A percentile compares a stretch with the other conserved stretches of the same genome.
Evolutionary conservation across 495 filamentous ascomycete genomes (phyloP).

Genomic region (Penicillium robsamsonii): DNA sequence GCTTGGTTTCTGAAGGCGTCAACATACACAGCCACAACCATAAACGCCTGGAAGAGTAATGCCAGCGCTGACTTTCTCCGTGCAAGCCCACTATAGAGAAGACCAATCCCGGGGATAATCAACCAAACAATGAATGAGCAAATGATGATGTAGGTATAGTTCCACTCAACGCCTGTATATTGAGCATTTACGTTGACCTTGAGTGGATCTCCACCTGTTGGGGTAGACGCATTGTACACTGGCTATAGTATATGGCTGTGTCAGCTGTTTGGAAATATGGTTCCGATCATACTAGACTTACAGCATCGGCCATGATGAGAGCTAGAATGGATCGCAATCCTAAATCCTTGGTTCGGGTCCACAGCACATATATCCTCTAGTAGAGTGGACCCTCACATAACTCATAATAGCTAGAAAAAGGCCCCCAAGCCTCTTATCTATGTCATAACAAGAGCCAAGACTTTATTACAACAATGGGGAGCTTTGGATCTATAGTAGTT

Average conservation of each 20-base stretch:
- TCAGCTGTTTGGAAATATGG: background rate
- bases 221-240: conserved; percentile 40
- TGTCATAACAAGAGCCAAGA: conserved; percentile 1
- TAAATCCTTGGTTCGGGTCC: background rate
- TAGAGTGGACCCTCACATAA: background rate
- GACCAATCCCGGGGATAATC: conserved; percentile 58
- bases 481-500: background rate
- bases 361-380: conserved; percentile 4
- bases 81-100: conserved; percentile 58
- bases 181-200: conserved; percentile 51
- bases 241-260: conserved; percentile 27
- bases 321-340: background rate
- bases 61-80: conserved; percentile 57
- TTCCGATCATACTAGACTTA: conserved; percentile 4
- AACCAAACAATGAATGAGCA: conserved; percentile 57
- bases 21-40: conserved; percentile 46
- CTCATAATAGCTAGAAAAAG: background rate
- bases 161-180: conserved; percentile 48
- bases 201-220: conserved; percentile 45
- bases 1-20: background rate
- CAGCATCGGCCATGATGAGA: conserved; percentile 13
- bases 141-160: conserved; percentile 52
- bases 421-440: conserved; percentile 13
- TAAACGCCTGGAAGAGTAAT: conserved; percentile 57
- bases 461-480: background rate